Percentiles rank a stretch among this genome's conserved stretches.
These are phyloP conservation scores for Teunomyces cretensis DNA, from an alignment of 805 yeast genomes.

Conservation along the genomic window DNA sequence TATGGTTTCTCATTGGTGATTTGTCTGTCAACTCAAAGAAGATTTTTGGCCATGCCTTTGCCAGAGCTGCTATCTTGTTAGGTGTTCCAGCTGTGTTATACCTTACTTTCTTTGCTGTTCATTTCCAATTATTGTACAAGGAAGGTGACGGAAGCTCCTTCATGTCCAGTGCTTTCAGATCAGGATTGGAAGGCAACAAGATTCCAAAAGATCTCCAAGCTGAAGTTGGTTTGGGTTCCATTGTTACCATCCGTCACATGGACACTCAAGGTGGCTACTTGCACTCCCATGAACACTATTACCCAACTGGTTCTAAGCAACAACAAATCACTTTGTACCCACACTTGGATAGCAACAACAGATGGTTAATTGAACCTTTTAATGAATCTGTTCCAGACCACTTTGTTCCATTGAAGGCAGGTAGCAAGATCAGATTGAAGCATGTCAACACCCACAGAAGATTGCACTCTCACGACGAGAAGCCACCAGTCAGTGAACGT, in stretches of 20 bases:
- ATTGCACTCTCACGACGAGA: conserved; percentile 80
- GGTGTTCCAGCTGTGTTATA: conserved; percentile 61
- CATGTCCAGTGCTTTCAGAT: conserved; percentile 70
- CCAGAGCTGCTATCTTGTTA: conserved; percentile 54
- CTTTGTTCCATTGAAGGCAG: conserved; percentile 64
- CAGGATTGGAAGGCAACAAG: conserved; percentile 56
- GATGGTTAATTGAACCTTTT: conserved; percentile 69
- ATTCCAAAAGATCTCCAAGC: conserved; percentile 61
- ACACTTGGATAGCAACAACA: conserved; percentile 71
- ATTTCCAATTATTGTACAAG: conserved; percentile 53
- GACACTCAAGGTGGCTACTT: conserved; percentile 77
- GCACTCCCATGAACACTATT: conserved; percentile 73
- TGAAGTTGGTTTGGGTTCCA: conserved; percentile 72
- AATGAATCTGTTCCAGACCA: conserved; percentile 54
- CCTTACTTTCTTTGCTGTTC: conserved; percentile 58
- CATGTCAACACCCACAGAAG: conserved; percentile 62
- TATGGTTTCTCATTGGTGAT: conserved; percentile 77
- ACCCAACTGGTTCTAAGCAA: conserved; percentile 79
- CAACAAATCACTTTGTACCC: conserved; percentile 83
- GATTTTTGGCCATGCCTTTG: conserved; percentile 46
- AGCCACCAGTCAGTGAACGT: conserved; percentile 70
- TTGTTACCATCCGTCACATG: conserved; percentile 63
- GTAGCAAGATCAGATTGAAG: conserved; percentile 66
- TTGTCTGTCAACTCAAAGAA: conserved; percentile 47
- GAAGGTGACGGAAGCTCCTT: conserved; percentile 75